phyloP scores from a whole-genome alignment of 106 monocot species.

The Cymbidium sinense region DNA sequence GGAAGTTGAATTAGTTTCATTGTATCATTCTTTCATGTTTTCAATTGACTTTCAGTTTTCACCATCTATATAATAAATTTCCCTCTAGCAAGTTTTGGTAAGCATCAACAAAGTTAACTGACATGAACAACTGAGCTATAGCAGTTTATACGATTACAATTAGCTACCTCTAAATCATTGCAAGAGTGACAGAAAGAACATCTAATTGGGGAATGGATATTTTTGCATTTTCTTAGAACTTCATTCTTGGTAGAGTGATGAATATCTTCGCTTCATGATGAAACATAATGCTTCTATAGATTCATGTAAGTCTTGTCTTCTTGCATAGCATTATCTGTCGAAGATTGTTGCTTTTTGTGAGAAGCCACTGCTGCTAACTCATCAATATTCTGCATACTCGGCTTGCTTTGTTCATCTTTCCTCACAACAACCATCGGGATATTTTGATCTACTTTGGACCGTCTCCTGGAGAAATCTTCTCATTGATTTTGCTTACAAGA shows the following conservation, averaged over 20 bases:
- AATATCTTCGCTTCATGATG: too few species aligned
- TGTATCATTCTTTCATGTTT: too few species aligned
- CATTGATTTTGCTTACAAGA: too few species aligned
- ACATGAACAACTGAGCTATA: background rate
- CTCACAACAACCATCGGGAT: background rate
- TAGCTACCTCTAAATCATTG: constrained; percentile 51
- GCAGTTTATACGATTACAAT: background rate
- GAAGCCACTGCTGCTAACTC: background rate
- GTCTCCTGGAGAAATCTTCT: background rate
- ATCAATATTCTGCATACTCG: background rate
- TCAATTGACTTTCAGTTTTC: too few species aligned
- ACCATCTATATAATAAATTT: too few species aligned
- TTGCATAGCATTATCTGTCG: background rate
- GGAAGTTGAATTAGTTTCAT: too few species aligned
- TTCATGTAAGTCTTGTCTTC: background rate
- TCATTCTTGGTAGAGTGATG: too few species aligned
- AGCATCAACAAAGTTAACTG: background rate
- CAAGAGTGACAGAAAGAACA: constrained; percentile 78
- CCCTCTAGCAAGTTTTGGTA: constrained; percentile 8
- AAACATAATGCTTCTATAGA: too few species aligned
- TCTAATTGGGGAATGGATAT: too few species aligned
- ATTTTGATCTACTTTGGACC: background rate
- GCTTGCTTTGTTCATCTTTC: background rate
- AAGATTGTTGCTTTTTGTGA: background rate
- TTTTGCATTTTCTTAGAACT: too few species aligned